phyloP scores from a whole-genome alignment of 306 rosid genomes.

The Spatholobus suberectus region DNA sequence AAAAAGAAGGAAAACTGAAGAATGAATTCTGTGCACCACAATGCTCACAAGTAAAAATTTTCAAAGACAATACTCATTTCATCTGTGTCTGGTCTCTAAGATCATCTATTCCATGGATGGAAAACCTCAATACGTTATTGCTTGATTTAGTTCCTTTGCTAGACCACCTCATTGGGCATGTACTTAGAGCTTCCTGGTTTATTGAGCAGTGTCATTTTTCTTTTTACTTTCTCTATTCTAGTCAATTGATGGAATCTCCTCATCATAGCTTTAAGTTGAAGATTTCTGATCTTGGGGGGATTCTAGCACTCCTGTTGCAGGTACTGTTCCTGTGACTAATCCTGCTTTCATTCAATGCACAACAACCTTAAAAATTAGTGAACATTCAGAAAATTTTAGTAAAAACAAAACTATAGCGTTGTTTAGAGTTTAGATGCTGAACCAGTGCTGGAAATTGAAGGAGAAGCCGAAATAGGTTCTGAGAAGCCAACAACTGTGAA shows the following conservation, averaged over 20 bases:
- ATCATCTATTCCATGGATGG: conserved; percentile 32
- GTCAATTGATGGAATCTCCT: conserved; percentile 24
- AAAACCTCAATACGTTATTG: conserved; percentile 4
- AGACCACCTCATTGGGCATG: conserved; percentile 31
- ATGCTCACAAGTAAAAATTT: conserved; percentile 26
- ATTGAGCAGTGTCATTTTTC: conserved; percentile 22
- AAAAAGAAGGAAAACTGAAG: conserved; percentile 15
- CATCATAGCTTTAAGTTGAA: conserved; percentile 41
- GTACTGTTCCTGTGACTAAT: conserved; percentile 39
- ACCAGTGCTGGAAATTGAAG: conserved; percentile 52
- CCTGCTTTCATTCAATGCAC: conserved; percentile 42
- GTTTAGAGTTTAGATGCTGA: conserved; percentile 26
- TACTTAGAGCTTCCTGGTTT: conserved; percentile 30
- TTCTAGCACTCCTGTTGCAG: conserved; percentile 43
- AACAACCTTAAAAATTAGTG: background rate
- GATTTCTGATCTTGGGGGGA: conserved; percentile 50
- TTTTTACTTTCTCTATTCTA: conserved; percentile 30
- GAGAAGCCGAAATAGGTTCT: conserved; percentile 46
- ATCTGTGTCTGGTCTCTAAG: conserved; percentile 29
- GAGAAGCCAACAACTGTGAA: conserved; percentile 38
- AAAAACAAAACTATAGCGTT: conserved; percentile 11
- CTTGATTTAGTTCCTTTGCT: conserved; percentile 24
- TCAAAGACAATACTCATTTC: conserved; percentile 28
- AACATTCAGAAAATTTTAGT: background rate
- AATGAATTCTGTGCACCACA: conserved; percentile 27